Base-by-base conservation (phyloP, 129 eudicot genomes). In the Saussurea involucrata region DNA sequence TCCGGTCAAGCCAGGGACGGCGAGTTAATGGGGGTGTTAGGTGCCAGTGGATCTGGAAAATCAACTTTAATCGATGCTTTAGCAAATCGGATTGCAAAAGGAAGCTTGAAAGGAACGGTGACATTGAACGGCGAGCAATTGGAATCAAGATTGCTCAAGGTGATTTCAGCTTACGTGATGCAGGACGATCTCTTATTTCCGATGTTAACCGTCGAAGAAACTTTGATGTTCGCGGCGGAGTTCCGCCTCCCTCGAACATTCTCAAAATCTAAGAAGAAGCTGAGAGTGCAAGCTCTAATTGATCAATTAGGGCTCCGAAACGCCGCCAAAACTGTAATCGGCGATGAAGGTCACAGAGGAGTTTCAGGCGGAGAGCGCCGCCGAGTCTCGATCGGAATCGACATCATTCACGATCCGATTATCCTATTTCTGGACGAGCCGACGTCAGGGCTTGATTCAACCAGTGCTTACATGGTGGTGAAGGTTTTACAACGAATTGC, bases 291-390 rank as follows among this genome's bases (percentile, higher is more conserved):
- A 70, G 93, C 92, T 24, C 63, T 94, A 4, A 91, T 94, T 24
- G 98, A 94, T 58, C 97, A 91, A 70, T 67, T 94, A 25, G 98
- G 98, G 21, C 87, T 94, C 15, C 80, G 97, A 7, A 91, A 84
- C 76, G 98, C 98, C 0, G 97, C 98, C 25, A 91, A 89, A 21
- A 94, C 98, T 0, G 84, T 91, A 4, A 94, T 94, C 21, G 98
- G 98, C 0, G 97, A 94, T 69, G 98, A 94, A 76, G 98, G 98
- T 42, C 98, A 91, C 68, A 87, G 98, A 27, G 98, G 98, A 0
- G 98, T 94, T 65, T 94, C 98, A 8, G 98, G 98, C 0, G 98
- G 98, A 0, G 98, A 94, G 67, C 82, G 98, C 2, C 89, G 98
- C 9, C 84, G 98, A 20, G 98, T 94, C 5, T 94, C 98, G 1